phyloP scores from a whole-genome alignment of 805 yeast genomes.

The Metschnikowia arizonensis region DNA sequence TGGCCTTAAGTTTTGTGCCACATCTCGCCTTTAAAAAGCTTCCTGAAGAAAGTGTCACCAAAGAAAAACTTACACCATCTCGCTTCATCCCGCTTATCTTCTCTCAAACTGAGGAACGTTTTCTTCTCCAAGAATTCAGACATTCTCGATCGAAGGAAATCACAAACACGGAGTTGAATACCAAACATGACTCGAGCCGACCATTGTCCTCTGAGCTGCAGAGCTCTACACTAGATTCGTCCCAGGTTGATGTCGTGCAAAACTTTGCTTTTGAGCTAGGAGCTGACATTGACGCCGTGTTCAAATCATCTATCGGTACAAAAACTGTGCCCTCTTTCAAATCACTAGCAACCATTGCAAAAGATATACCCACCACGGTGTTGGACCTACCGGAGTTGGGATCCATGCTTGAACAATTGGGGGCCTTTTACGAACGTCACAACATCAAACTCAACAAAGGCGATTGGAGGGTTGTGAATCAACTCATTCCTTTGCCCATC shows the following conservation, averaged over 20 bases:
- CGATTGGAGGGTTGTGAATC: background rate
- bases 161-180: background rate
- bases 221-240: background rate
- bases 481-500: background rate
- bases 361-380: slow-evolving; percentile 20
- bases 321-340: background rate
- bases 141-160: background rate
- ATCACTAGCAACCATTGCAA: slow-evolving; percentile 20
- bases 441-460: slow-evolving; percentile 7
- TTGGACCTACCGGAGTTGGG: slow-evolving; percentile 32
- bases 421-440: slow-evolving; percentile 6
- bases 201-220: background rate
- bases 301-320: background rate
- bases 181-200: background rate
- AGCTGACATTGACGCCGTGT: slow-evolving; percentile 11
- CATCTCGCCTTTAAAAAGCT: background rate
- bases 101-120: background rate
- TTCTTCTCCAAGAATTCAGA: background rate
- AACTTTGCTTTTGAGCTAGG: slow-evolving; percentile 30
- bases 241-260: slow-evolving; percentile 20
- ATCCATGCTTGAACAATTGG: slow-evolving; percentile 34
- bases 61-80: background rate
- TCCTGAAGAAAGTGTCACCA: background rate
- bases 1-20: background rate
- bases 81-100: slow-evolving; percentile 1